phyloP scores from a whole-genome alignment of 1,284 basidiomycete species.

The Trametes pubescens region DNA sequence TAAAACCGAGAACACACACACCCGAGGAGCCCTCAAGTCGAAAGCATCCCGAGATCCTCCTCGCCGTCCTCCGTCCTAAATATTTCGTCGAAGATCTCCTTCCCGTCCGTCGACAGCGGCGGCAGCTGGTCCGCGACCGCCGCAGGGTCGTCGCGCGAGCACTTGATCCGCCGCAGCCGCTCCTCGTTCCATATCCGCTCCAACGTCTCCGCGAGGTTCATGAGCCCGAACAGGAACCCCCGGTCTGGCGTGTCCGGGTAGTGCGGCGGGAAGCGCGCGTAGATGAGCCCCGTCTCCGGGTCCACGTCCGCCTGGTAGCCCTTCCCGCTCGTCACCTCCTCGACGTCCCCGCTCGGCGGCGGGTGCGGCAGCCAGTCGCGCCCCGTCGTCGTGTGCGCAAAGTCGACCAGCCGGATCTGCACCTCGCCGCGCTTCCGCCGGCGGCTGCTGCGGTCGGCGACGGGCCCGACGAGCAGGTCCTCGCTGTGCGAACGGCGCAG shows the following conservation, averaged over 20 bases:
- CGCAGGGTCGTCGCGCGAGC: slow-evolving; percentile 64
- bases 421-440: slow-evolving; percentile 88
- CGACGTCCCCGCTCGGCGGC: slow-evolving; percentile 51
- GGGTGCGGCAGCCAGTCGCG: slow-evolving; percentile 85
- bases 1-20: not conserved
- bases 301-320: slow-evolving; percentile 87
- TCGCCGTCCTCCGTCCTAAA: slow-evolving; percentile 62
- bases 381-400: slow-evolving; percentile 98
- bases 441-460: slow-evolving; percentile 64
- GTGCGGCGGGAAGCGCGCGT: slow-evolving; percentile 93
- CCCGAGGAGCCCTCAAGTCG: slow-evolving; percentile 55
- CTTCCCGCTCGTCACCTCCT: slow-evolving; percentile 67
- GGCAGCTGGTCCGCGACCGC: slow-evolving; percentile 60
- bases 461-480: slow-evolving; percentile 72
- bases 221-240: slow-evolving; percentile 93
- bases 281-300: slow-evolving; percentile 78
- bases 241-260: slow-evolving; percentile 90
- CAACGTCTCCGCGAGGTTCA: slow-evolving; percentile 79
- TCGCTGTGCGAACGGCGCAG: slow-evolving; percentile 80
- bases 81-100: slow-evolving; percentile 79
- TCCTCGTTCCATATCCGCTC: slow-evolving; percentile 88
- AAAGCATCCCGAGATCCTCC: slow-evolving; percentile 76
- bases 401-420: slow-evolving; percentile 97
- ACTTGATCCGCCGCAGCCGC: slow-evolving; percentile 71
- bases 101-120: slow-evolving; percentile 70